phyloP scores from a whole-genome alignment of 441 rosid species.

The Populus hybrid region DNA sequence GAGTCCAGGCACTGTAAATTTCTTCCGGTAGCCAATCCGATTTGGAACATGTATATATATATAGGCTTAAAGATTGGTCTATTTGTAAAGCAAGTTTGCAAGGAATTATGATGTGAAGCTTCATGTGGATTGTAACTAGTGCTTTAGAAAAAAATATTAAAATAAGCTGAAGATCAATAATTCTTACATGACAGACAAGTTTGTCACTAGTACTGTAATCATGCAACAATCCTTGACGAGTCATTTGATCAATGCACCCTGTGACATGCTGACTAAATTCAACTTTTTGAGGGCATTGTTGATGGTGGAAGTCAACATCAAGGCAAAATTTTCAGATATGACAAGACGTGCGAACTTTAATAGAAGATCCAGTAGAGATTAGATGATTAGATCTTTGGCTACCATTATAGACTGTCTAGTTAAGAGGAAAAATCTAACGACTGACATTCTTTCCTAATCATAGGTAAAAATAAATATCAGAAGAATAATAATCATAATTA shows the following conservation, averaged over 20 bases:
- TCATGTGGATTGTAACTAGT: background rate
- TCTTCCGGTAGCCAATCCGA: too few species aligned
- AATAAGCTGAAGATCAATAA: background rate
- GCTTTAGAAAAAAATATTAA: background rate
- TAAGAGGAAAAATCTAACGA: background rate
- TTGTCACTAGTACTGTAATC: background rate
- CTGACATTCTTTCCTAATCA: background rate
- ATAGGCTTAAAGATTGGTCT: too few species aligned
- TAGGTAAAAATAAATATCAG: background rate
- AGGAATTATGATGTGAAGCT: too few species aligned
- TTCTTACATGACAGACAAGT: background rate
- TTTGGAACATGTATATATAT: too few species aligned
- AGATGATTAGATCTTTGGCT: background rate
- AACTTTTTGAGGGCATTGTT: background rate
- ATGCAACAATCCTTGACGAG: background rate
- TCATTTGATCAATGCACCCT: background rate
- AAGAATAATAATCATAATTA: background rate
- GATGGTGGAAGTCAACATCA: background rate
- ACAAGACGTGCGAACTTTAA: background rate
- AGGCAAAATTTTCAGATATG: background rate
- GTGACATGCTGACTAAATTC: background rate
- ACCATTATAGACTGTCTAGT: background rate
- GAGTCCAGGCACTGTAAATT: too few species aligned
- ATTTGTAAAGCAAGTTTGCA: too few species aligned
- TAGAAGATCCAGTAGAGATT: background rate